Evolutionary conservation across 2,329 filamentous ascomycete species (phyloP).

Genomic region (Pseudogymnoascus sp.): DNA sequence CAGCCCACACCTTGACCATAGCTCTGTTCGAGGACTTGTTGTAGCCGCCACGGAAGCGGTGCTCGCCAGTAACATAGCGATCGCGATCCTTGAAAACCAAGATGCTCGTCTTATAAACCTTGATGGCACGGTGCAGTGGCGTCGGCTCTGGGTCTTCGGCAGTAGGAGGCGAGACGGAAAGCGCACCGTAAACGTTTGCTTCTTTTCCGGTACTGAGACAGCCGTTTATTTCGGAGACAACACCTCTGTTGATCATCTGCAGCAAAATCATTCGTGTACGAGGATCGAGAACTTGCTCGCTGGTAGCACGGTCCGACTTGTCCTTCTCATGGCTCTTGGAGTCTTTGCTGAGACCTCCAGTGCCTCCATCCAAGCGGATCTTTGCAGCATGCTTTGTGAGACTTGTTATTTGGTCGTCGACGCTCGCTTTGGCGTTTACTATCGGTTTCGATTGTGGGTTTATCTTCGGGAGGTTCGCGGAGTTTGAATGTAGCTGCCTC

Average conservation of each 20-base stretch:
- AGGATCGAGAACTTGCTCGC: slow-evolving; percentile 89
- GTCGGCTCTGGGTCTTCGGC: slow-evolving; percentile 41
- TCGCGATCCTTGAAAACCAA: slow-evolving; percentile 97
- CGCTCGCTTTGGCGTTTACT: slow-evolving; percentile 68
- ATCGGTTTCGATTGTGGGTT: slow-evolving; percentile 67
- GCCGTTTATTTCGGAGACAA: slow-evolving; percentile 87
- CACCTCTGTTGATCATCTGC: slow-evolving; percentile 88
- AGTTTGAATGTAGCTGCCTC: slow-evolving; percentile 50
- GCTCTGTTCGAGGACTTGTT: slow-evolving; percentile 92
- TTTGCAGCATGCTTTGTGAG: slow-evolving; percentile 79
- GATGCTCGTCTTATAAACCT: slow-evolving; percentile 98
- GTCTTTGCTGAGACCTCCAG: slow-evolving; percentile 39
- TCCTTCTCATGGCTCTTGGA: slow-evolving; percentile 59
- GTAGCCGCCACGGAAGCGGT: slow-evolving; percentile 81
- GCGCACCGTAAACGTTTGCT: slow-evolving; percentile 92
- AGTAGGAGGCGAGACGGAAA: slow-evolving; percentile 50
- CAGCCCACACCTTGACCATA: slow-evolving; percentile 98
- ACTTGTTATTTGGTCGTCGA: slow-evolving; percentile 84
- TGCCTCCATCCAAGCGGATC: slow-evolving; percentile 63
- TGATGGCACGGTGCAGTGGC: slow-evolving; percentile 75
- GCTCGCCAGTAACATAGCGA: slow-evolving; percentile 90
- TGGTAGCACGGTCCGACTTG: slow-evolving; percentile 87
- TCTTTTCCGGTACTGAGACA: slow-evolving; percentile 96
- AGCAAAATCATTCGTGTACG: slow-evolving; percentile 91
- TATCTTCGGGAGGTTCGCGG: slow-evolving; percentile 49